Conservation (phyloP, 2,329 filamentous ascomycete genomes). For the Penicillium sp. region DNA sequence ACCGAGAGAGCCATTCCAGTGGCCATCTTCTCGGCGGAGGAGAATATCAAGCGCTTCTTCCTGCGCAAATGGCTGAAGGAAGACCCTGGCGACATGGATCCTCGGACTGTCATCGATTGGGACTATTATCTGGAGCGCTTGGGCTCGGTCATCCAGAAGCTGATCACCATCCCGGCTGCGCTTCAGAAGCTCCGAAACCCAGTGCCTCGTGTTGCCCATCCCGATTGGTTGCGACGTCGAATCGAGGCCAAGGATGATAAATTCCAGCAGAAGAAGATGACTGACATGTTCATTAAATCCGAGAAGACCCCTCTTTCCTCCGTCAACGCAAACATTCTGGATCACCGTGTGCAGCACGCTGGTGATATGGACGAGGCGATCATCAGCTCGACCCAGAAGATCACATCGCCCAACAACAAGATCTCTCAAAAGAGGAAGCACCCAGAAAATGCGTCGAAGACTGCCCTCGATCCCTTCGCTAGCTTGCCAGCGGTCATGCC, state of each 20-base stretch:
- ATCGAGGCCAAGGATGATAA: constrained; percentile 96
- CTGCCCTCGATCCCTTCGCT: constrained; percentile 75
- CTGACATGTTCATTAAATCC: constrained; percentile 72
- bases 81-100: constrained; percentile 87
- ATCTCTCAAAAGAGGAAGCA: constrained; percentile 70
- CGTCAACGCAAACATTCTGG: constrained; percentile 64
- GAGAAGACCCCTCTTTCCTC: constrained; percentile 71
- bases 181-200: constrained; percentile 94
- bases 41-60: constrained; percentile 82
- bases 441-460: constrained; percentile 62
- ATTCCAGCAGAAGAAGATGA: constrained; percentile 98
- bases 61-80: constrained; percentile 95
- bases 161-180: constrained; percentile 97
- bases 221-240: constrained; percentile 91
- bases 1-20: constrained; percentile 94
- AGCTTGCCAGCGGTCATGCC: constrained; percentile 83
- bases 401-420: constrained; percentile 60
- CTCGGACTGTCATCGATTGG: constrained; percentile 89
- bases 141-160: constrained; percentile 95
- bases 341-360: constrained; percentile 56
- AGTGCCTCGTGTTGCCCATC: constrained; percentile 88
- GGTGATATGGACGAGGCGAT: constrained; percentile 73
- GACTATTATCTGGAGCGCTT: constrained; percentile 95
- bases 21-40: constrained; percentile 94
- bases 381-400: constrained; percentile 69